These are phyloP conservation scores for Vigna unguiculata DNA, from an alignment of 306 rosid species.

Conservation along the genomic window DNA sequence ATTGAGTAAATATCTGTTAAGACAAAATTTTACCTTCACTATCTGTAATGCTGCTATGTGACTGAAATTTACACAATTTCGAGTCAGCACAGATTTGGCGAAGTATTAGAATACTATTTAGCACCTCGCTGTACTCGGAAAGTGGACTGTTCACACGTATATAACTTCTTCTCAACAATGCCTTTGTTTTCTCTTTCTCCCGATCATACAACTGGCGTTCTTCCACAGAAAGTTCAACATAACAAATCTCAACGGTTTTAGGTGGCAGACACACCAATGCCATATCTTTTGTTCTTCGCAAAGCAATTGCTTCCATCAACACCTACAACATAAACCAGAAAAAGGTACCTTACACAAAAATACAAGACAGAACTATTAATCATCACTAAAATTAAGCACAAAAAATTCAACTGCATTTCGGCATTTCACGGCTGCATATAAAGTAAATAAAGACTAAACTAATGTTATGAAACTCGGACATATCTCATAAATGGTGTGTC, in stretches of 20 bases:
- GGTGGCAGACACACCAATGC: slow-evolving; percentile 70
- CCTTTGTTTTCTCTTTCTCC: slow-evolving; percentile 57
- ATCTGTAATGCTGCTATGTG: slow-evolving; percentile 49
- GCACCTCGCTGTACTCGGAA: slow-evolving; percentile 58
- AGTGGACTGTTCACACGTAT: slow-evolving; percentile 33
- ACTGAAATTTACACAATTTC: slow-evolving; percentile 65
- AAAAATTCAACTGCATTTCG: neutral
- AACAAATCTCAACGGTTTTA: slow-evolving; percentile 68
- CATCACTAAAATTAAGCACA: neutral
- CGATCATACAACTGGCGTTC: slow-evolving; percentile 75
- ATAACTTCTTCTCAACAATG: slow-evolving; percentile 38
- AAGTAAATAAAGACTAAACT: neutral
- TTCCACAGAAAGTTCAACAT: slow-evolving; percentile 69
- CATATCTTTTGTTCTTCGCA: slow-evolving; percentile 79
- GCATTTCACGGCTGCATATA: neutral
- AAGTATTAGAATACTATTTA: slow-evolving; percentile 70
- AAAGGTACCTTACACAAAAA: slow-evolving; percentile 10
- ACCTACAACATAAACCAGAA: slow-evolving; percentile 48
- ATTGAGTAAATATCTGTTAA: slow-evolving; percentile 18
- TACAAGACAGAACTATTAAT: neutral
- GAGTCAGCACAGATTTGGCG: slow-evolving; percentile 82
- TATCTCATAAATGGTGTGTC: too few relatives aligned
- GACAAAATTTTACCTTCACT: slow-evolving; percentile 65
- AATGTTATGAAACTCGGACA: too few relatives aligned
- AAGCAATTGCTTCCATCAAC: slow-evolving; percentile 76